Evolutionary conservation across 23 red algal genomes (phyloP).

Genomic region (Gracilaria vermiculophylla): DNA sequence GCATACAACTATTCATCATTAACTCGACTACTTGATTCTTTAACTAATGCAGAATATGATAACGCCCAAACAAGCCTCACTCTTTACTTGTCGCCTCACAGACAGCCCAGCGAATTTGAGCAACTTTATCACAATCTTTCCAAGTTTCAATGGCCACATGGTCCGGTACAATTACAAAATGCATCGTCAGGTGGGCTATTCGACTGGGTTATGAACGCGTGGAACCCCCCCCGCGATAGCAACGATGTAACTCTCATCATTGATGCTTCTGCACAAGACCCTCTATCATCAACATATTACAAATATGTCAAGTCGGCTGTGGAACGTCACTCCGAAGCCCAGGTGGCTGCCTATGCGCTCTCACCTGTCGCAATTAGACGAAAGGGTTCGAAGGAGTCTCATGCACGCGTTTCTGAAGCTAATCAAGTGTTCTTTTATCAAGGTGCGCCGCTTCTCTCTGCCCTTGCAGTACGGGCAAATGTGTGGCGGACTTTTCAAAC

Average conservation of each 20-base stretch:
- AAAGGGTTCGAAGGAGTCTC: not conserved
- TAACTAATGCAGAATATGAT: constrained; percentile 32
- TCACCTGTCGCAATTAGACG: constrained; percentile 19
- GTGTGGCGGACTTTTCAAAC: constrained; percentile 58
- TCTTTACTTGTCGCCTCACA: constrained; percentile 24
- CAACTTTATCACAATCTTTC: not conserved
- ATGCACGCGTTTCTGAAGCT: not conserved
- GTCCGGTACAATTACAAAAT: not conserved
- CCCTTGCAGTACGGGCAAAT: constrained; percentile 19
- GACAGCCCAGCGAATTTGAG: not conserved
- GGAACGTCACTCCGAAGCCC: constrained; percentile 5
- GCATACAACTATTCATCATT: constrained; percentile 24
- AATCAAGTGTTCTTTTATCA: constrained; percentile 43
- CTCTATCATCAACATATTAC: constrained; percentile 12
- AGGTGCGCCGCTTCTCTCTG: constrained; percentile 3
- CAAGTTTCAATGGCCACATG: constrained; percentile 47
- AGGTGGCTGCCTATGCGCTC: constrained; percentile 34
- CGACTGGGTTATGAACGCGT: constrained; percentile 37
- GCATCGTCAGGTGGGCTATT: constrained; percentile 47
- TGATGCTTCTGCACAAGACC: constrained; percentile 29
- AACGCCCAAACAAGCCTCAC: not conserved
- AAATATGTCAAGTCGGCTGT: constrained; percentile 28
- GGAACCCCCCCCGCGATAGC: constrained; percentile 22
- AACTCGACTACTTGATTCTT: constrained; percentile 20
- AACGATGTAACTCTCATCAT: constrained; percentile 8